Conservation (phyloP, 202 grass and related monocot species). For the Setaria viridis region DNA sequence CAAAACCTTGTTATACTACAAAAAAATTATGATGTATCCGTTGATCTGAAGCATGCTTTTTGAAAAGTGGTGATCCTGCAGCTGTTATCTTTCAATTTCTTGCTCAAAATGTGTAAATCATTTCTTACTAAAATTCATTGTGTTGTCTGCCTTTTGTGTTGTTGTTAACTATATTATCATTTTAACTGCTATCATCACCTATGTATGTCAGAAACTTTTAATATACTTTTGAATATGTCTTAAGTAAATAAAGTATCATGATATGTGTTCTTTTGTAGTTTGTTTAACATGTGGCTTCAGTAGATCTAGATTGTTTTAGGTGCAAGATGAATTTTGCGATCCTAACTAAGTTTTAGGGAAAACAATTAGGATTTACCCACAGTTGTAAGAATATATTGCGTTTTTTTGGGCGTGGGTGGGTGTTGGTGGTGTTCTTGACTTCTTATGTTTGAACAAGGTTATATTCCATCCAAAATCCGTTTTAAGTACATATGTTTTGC, state of each 20-base stretch:
- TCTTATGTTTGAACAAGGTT: not conserved
- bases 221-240: not conserved
- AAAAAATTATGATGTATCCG: not conserved
- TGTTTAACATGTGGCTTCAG: not conserved
- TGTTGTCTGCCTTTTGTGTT: not conserved
- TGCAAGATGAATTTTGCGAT: conserved; percentile 5
- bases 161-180: not conserved
- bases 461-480: not conserved
- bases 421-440: not conserved
- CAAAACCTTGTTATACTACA: not conserved
- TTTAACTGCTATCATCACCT: not conserved
- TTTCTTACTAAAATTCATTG: conserved; percentile 2
- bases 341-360: conserved; percentile 14
- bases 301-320: not conserved
- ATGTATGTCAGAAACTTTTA: not conserved
- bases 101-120: not conserved
- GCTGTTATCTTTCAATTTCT: conserved; percentile 11
- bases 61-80: not conserved
- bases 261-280: not conserved
- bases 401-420: too few relatives aligned
- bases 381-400: not conserved
- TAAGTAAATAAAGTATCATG: not conserved
- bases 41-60: not conserved
- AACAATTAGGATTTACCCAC: not conserved
- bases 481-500: not conserved